Evolutionary conservation across 1,139 yeast genomes (phyloP), one percentile per base, ranked within the genome.

Genomic region (Yamadazyma blattariae): DNA sequence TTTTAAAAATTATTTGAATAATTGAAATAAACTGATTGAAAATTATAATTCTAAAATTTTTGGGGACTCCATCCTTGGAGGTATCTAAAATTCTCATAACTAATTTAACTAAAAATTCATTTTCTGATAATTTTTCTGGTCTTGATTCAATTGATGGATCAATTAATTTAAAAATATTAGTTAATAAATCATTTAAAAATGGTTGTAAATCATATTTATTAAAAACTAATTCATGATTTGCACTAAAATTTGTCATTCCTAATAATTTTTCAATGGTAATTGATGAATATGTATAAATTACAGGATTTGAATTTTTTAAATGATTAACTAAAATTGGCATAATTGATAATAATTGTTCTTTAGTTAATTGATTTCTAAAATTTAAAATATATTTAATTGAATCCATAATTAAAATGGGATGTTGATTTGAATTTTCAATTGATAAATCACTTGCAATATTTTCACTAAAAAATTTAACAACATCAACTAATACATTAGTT

Each of bases 41-140:
- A 14, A 82, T 66, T 14, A 77, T 71, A 9, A 66, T 45, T 35
- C 71, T 63, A 37, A 72, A 63, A 18, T 52, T 44, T 15, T 61
- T 55, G 19, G 58, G 56, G 13, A 80, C 52, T 1, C 78, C 59
- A 39, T 85, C 88, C 53, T 87, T 95, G 14, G 86, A 72, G 5
- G 90, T 81, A 40, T 82, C 71, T 39, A 92, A 64, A 6, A 90
- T 80, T 50, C 97, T 75, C 90, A 89, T 88, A 4, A 87, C 68
- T 46, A 95, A 79, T 55, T 85, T 88, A 80, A 92, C 84, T 54
- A 92, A 67, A 54, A 87, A 92, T 54, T 94, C 98, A 58, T 94
- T 94, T 56, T 92, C 97, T 0, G 97, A 92, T 41, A 94, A 67
- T 54, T 89, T 90, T 56, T 90, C 97, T 0, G 97, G 97, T 13